phyloP scores from a whole-genome alignment of 73 alveolate genomes.

The Paramecium caudatum region DNA sequence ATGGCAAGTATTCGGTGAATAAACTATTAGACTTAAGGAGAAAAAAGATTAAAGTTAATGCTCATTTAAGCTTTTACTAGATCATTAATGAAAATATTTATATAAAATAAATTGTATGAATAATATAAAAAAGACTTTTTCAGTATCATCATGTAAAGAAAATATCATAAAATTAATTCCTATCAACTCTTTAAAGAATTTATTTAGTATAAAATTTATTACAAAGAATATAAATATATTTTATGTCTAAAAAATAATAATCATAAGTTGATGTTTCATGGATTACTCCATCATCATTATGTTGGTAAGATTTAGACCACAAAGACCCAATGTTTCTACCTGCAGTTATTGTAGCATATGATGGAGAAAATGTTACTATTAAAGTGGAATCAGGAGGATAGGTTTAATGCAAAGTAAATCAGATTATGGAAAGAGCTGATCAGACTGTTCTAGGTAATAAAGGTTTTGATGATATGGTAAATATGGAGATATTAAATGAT shows the following conservation, averaged over 20 bases:
- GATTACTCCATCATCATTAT: constrained; percentile 4
- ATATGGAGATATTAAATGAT: constrained; percentile 75
- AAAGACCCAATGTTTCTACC: constrained; percentile 52
- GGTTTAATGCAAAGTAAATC: constrained; percentile 10
- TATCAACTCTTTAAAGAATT: no score
- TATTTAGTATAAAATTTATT: no score
- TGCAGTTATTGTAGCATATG: constrained; percentile 3
- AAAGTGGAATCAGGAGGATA: constrained; percentile 1
- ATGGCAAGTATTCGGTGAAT: constrained; percentile 26
- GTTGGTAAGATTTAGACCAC: constrained; percentile 55
- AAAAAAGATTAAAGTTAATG: no score
- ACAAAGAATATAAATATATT: no score
- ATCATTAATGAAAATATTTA: no score
- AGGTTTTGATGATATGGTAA: constrained; percentile 77
- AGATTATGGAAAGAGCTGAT: constrained; percentile 55
- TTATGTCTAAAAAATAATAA: constrained; percentile 30
- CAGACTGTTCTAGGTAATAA: not conserved
- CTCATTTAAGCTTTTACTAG: no score
- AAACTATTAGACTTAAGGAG: not conserved
- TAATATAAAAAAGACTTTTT: no score
- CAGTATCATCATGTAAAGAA: no score
- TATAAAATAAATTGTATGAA: no score
- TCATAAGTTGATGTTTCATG: constrained; percentile 44
- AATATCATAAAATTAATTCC: no score
- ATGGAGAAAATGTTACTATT: constrained; percentile 18